Conservation (phyloP, 768 basidiomycete genomes). For the Termitomyces sp. region DNA sequence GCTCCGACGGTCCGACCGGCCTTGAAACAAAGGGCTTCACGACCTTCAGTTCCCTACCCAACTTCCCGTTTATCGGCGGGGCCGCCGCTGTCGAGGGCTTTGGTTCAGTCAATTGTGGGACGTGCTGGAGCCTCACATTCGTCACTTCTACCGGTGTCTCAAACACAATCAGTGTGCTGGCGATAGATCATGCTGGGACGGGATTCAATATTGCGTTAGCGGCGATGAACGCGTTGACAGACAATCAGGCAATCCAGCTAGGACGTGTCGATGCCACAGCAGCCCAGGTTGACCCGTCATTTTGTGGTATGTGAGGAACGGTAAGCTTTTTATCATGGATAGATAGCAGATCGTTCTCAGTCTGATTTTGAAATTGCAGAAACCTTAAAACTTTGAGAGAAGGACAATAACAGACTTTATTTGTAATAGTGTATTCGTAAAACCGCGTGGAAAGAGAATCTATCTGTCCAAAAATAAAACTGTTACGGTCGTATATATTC, state of each 20-base stretch:
- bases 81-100: constrained; percentile 38
- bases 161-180: constrained; percentile 29
- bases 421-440: not conserved
- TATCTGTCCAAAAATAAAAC: not conserved
- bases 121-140: constrained; percentile 30
- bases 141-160: constrained; percentile 16
- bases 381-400: not conserved
- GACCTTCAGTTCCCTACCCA: constrained; percentile 40
- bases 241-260: constrained; percentile 17
- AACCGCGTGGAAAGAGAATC: not conserved
- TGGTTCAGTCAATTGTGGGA: constrained; percentile 26
- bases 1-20: constrained; percentile 43
- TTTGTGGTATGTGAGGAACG: not conserved
- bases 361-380: not conserved
- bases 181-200: not conserved
- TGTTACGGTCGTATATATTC: not conserved
- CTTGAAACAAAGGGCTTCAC: constrained; percentile 31
- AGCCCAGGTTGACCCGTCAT: constrained; percentile 13
- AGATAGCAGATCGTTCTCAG: not conserved
- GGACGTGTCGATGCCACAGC: constrained; percentile 19
- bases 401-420: not conserved
- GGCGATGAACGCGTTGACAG: constrained; percentile 29
- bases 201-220: constrained; percentile 20
- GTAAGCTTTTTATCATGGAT: not conserved
- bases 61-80: constrained; percentile 50